Percentiles rank a stretch among this genome's conserved stretches.
These are phyloP conservation scores for Sporothrix brasiliensis DNA, from an alignment of 2,329 filamentous ascomycete genomes.

Conservation along the genomic window DNA sequence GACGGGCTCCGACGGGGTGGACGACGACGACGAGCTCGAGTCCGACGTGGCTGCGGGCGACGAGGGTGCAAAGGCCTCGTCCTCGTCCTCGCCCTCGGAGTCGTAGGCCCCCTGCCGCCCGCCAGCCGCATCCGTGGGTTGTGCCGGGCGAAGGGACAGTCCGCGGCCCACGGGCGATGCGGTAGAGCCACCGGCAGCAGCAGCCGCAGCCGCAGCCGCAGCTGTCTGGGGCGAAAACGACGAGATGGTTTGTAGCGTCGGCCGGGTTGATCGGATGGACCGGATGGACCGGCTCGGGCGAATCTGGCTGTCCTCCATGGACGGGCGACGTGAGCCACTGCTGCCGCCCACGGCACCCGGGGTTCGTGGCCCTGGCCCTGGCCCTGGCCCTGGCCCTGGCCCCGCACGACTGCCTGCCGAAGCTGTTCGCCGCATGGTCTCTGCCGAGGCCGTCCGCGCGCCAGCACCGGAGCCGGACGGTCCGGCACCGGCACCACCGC, in stretches of 20 bases:
- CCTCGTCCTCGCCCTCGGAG: neutral
- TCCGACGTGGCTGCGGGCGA: constrained; percentile 50
- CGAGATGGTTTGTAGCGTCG: constrained; percentile 37
- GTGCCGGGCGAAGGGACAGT: constrained; percentile 31
- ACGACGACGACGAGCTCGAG: constrained; percentile 40
- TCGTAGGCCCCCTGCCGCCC: neutral
- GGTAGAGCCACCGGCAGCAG: no score
- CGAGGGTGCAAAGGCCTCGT: constrained; percentile 40
- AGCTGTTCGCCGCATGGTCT: constrained; percentile 34
- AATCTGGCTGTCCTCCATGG: constrained; percentile 24
- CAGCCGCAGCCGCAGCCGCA: no score
- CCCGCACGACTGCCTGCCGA: constrained; percentile 9
- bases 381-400: neutral
- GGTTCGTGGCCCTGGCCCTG: neutral
- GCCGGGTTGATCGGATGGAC: no score
- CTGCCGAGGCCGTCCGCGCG: constrained; percentile 56
- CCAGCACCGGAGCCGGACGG: constrained; percentile 43
- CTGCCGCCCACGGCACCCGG: neutral
- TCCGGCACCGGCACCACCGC: constrained; percentile 40
- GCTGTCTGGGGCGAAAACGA: constrained; percentile 1
- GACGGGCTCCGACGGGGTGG: constrained; percentile 53
- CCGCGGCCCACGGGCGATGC: neutral
- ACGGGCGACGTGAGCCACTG: constrained; percentile 37
- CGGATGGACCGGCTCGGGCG: constrained; percentile 41
- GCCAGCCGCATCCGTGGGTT: constrained; percentile 34